Conservation (phyloP, 306 rosid species). For the Medicago arabica region DNA sequence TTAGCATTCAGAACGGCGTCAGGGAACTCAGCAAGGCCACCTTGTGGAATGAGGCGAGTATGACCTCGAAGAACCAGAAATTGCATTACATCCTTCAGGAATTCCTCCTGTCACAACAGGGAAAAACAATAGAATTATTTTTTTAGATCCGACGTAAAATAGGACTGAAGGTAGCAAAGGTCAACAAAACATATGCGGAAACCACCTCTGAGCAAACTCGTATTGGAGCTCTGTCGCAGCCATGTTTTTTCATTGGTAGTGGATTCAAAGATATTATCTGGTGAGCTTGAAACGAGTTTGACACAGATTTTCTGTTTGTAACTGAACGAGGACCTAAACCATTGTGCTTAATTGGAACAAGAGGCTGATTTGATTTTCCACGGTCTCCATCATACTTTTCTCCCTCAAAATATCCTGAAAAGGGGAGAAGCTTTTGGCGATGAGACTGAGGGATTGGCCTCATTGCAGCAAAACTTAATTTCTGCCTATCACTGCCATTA, state of each 20-base stretch:
- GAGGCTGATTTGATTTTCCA: conserved; percentile 64
- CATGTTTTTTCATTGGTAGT: conserved; percentile 90
- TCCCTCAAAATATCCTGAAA: conserved; percentile 73
- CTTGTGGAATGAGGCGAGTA: conserved; percentile 86
- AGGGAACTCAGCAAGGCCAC: conserved; percentile 89
- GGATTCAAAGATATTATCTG: conserved; percentile 90
- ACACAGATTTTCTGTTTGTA: conserved; percentile 68
- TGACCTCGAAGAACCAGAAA: conserved; percentile 90
- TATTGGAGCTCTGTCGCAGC: conserved; percentile 86
- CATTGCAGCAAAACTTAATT: conserved; percentile 78
- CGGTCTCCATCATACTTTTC: conserved; percentile 72
- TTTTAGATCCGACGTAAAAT: conserved; percentile 16
- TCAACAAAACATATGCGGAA: conserved; percentile 33
- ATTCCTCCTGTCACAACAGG: conserved; percentile 69
- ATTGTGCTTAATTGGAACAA: conserved; percentile 64
- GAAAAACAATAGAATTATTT: conserved; percentile 23
- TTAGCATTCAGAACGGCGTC: conserved; percentile 96
- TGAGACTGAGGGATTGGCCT: conserved; percentile 85
- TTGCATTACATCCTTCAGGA: conserved; percentile 95
- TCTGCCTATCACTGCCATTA: conserved; percentile 53
- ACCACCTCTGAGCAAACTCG: conserved; percentile 85
- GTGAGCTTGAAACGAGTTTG: conserved; percentile 80
- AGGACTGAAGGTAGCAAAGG: conserved; percentile 9
- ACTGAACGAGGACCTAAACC: conserved; percentile 67
- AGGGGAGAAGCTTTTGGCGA: conserved; percentile 74